These are phyloP conservation scores for Kazachstania sp. DNA, from an alignment of 1,139 yeast genomes.

Conservation along the genomic window DNA sequence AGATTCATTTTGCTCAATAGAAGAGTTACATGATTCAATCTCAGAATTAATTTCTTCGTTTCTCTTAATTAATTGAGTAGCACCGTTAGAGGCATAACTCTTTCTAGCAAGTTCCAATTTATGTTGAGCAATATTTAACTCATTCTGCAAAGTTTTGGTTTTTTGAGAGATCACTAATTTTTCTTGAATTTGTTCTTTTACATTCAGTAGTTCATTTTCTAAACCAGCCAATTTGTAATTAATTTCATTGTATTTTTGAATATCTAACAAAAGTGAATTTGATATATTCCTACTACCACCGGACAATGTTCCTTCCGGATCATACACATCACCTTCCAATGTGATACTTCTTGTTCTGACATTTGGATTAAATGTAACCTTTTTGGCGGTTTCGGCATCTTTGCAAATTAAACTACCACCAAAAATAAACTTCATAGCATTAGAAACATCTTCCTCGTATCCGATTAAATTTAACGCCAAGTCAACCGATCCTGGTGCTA, in stretches of 20 bases:
- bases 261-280: constrained; percentile 51
- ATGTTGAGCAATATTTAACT: constrained; percentile 57
- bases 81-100: constrained; percentile 53
- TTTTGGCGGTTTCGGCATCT: constrained; percentile 81
- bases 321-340: constrained; percentile 86
- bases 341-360: constrained; percentile 85
- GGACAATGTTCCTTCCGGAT: constrained; percentile 90
- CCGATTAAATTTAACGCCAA: constrained; percentile 74
- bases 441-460: constrained; percentile 57
- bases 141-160: constrained; percentile 56
- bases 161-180: constrained; percentile 42
- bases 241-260: constrained; percentile 60
- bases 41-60: constrained; percentile 43
- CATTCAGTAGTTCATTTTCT: constrained; percentile 34
- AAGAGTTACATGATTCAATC: constrained; percentile 38
- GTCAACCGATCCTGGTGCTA: constrained; percentile 70
- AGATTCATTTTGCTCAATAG: constrained; percentile 34
- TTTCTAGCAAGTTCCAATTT: constrained; percentile 55
- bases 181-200: constrained; percentile 38
- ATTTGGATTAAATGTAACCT: constrained; percentile 76
- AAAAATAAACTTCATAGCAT: constrained; percentile 88
- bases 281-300: constrained; percentile 78
- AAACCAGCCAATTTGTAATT: constrained; percentile 39
- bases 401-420: constrained; percentile 80
- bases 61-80: constrained; percentile 42